Evolutionary conservation across 2,329 filamentous ascomycete genomes (phyloP).

Genomic region (Paraphoma chrysanthemicola): DNA sequence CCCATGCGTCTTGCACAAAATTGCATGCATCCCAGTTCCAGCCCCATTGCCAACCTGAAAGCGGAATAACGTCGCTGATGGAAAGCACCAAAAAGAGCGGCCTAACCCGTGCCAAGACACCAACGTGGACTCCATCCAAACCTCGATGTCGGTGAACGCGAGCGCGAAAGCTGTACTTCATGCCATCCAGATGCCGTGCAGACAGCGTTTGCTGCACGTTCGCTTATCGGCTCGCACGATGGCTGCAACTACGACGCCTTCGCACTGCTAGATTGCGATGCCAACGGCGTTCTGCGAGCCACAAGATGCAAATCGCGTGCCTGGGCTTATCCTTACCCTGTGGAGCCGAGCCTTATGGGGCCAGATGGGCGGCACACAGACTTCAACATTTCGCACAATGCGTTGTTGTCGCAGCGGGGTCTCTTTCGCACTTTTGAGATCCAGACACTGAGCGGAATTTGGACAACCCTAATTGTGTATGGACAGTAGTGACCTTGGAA

Average conservation of each 20-base stretch:
- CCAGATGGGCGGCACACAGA: background rate
- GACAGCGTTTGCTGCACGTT: background rate
- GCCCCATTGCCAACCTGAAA: background rate
- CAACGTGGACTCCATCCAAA: background rate
- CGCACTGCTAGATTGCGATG: background rate
- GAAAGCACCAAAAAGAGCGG: background rate
- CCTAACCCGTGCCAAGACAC: background rate
- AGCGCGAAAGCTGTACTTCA: background rate
- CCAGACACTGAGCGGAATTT: too few relatives aligned
- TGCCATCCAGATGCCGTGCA: background rate
- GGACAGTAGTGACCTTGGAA: too few relatives aligned
- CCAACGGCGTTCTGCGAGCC: background rate
- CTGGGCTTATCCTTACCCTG: background rate
- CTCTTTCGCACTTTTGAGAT: background rate
- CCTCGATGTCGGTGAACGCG: background rate
- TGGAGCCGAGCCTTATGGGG: background rate
- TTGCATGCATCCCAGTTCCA: background rate
- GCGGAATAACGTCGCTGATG: background rate
- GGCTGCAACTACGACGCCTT: background rate
- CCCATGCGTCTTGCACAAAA: slow-evolving; percentile 2
- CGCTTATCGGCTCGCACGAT: background rate
- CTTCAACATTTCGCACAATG: background rate
- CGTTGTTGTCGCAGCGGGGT: background rate
- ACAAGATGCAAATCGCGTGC: background rate
- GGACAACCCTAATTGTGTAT: too few relatives aligned